Evolutionary conservation across 73 alveolate genomes (phyloP).

Genomic region (Paramecium tetraurelia): DNA sequence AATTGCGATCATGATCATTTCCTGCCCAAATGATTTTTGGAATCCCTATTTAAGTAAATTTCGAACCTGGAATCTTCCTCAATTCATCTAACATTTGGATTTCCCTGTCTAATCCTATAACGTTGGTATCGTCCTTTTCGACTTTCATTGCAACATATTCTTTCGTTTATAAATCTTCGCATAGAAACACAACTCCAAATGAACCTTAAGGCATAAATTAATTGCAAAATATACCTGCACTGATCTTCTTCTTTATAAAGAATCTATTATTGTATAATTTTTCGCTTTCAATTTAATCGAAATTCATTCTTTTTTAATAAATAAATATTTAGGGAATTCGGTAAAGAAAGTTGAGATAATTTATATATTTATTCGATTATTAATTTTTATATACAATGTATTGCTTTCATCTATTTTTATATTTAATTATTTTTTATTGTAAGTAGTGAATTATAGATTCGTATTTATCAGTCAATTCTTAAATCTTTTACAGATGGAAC

Average conservation of each 20-base stretch:
- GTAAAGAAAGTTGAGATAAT: not conserved
- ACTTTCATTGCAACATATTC: constrained; percentile 61
- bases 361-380: not conserved
- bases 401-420: not conserved
- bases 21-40: constrained; percentile 63
- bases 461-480: not conserved
- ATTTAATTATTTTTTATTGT: constrained; percentile 6
- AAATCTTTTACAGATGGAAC: not conserved
- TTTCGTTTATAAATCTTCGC: constrained; percentile 54
- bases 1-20: constrained; percentile 48
- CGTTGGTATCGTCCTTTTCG: constrained; percentile 52
- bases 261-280: constrained; percentile 15
- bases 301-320: not conserved
- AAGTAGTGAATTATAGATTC: constrained; percentile 24
- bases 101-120: constrained; percentile 51
- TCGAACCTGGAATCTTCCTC: constrained; percentile 7
- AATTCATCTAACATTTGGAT: constrained; percentile 45
- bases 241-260: constrained; percentile 8
- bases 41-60: not conserved
- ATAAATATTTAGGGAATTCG: not conserved
- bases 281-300: not conserved
- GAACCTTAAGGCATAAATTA: not conserved
- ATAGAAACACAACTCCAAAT: constrained; percentile 40
- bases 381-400: not conserved
- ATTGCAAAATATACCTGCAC: not conserved